A percentile compares a stretch with the other conserved stretches of the same genome.
phyloP scores from a whole-genome alignment of 345 rosid species.

The Salix suchowensis region DNA sequence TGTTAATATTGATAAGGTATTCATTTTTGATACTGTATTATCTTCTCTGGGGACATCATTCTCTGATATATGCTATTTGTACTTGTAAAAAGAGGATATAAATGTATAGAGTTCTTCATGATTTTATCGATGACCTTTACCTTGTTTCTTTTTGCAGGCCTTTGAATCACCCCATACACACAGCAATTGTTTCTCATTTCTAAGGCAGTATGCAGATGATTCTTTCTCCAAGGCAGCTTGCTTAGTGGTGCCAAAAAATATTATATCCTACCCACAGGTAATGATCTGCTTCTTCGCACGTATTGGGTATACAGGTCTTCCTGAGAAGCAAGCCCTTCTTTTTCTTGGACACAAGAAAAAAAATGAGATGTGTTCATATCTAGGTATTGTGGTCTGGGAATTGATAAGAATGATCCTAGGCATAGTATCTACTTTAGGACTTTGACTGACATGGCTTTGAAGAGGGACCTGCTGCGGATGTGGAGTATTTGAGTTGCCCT shows the following conservation, averaged over 20 bases:
- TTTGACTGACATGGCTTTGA: not conserved
- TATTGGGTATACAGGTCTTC: not conserved
- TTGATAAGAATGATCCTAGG: not conserved
- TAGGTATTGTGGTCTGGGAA: not conserved
- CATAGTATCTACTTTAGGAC: not conserved
- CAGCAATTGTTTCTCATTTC: constrained; percentile 72
- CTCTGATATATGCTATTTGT: not conserved
- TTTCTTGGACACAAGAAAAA: not conserved
- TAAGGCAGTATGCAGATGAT: constrained; percentile 81
- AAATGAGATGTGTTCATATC: not conserved
- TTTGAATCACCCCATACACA: constrained; percentile 93
- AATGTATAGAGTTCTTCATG: not conserved
- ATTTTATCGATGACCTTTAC: not conserved
- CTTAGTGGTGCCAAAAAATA: constrained; percentile 69
- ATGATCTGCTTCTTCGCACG: not conserved
- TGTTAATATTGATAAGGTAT: constrained; percentile 90
- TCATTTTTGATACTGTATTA: not conserved
- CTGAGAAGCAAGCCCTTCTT: not conserved
- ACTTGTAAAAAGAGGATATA: not conserved
- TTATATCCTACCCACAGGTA: constrained; percentile 95
- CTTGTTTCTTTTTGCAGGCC: constrained; percentile 52
- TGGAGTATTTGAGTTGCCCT: not conserved
- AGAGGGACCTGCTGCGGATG: not conserved
- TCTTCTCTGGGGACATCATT: not conserved
- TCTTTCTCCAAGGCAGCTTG: constrained; percentile 88